Evolutionary conservation across 768 basidiomycete species (phyloP).

Genomic region (Naganishia vaughanmartiniae): DNA sequence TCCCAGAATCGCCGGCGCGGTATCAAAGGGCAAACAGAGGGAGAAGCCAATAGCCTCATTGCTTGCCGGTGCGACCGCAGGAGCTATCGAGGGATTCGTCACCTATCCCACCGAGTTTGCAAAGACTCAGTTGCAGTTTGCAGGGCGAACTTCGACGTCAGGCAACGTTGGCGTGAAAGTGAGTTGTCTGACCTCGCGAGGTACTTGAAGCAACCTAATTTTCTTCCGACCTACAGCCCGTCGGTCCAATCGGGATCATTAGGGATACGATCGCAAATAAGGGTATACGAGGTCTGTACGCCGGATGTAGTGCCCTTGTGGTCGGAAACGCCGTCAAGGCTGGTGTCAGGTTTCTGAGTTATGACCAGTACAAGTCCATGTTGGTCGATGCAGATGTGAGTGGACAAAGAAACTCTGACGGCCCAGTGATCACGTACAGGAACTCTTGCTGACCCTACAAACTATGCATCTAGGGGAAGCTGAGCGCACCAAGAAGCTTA

Average conservation of each 20-base stretch:
- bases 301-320: slow-evolving; percentile 83
- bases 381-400: slow-evolving; percentile 78
- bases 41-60: slow-evolving; percentile 84
- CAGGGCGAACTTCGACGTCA: slow-evolving; percentile 55
- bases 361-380: slow-evolving; percentile 83
- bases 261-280: slow-evolving; percentile 68
- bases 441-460: not conserved
- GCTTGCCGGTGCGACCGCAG: slow-evolving; percentile 86
- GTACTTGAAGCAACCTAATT: not conserved
- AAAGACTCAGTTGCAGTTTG: slow-evolving; percentile 89
- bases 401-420: not conserved
- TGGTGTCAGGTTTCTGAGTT: slow-evolving; percentile 90
- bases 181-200: not conserved
- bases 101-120: slow-evolving; percentile 90
- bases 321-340: slow-evolving; percentile 91
- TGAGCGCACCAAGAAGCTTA: slow-evolving; percentile 79
- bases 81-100: slow-evolving; percentile 76
- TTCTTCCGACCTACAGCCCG: slow-evolving; percentile 54
- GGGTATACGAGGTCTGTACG: slow-evolving; percentile 84
- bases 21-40: slow-evolving; percentile 4
- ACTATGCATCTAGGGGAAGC: slow-evolving; percentile 67
- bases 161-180: slow-evolving; percentile 6
- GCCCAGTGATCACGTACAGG: not conserved
- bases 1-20: not conserved
- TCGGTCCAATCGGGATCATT: slow-evolving; percentile 72